Evolutionary conservation across 352 stramenopile species (phyloP).

Genomic region (Aphanomyces astaci): DNA sequence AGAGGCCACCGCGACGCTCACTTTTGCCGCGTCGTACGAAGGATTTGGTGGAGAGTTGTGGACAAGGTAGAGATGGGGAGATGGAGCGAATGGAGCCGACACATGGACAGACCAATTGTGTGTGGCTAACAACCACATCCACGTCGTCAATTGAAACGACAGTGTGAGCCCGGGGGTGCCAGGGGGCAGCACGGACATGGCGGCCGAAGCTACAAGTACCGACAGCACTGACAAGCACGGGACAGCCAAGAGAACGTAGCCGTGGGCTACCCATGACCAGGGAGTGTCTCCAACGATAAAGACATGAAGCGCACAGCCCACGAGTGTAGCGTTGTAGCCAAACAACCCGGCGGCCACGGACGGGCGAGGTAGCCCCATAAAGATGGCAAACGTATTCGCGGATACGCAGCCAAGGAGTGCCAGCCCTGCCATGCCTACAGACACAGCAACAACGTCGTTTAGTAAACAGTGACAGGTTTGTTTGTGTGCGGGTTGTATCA

Average conservation of each 20-base stretch:
- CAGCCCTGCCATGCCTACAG: conserved; percentile 5
- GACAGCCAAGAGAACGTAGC: neutral
- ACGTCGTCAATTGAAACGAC: conserved; percentile 20
- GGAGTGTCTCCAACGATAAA: conserved; percentile 2
- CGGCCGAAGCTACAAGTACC: conserved; percentile 2
- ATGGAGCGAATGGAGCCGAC: neutral
- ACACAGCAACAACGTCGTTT: neutral
- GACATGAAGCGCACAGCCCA: conserved; percentile 19
- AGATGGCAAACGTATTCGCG: conserved; percentile 9
- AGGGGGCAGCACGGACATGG: neutral
- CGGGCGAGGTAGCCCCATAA: neutral
- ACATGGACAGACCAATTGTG: conserved; percentile 6
- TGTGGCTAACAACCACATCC: conserved; percentile 5
- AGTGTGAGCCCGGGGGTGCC: conserved; percentile 20
- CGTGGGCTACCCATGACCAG: neutral
- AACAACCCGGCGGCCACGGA: conserved; percentile 7
- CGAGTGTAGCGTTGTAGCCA: conserved; percentile 21
- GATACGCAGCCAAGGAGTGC: conserved; percentile 10
- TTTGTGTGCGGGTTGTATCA: neutral
- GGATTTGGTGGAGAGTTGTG: neutral
- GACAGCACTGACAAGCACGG: neutral
- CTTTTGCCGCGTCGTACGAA: neutral
- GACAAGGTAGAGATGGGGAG: neutral
- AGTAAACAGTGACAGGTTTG: no score
- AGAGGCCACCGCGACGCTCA: neutral